Conservation (phyloP, 2,329 filamentous ascomycete species). For the Harringtonia lauricola region DNA sequence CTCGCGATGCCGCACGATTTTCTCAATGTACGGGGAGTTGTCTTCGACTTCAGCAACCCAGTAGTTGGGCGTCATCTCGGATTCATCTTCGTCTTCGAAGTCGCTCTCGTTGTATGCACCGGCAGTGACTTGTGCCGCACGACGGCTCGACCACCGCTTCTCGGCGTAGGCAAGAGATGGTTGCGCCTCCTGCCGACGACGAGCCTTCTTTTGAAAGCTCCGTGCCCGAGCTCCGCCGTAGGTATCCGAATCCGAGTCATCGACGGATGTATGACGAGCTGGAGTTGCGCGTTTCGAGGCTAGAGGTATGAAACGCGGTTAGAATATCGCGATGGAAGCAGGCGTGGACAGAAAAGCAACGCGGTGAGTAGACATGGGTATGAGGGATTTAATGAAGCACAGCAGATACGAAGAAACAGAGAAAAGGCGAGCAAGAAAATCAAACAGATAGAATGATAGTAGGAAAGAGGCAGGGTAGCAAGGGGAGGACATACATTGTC, state of each 20-base stretch:
- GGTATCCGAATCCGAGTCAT: slow-evolving; percentile 60
- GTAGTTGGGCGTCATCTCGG: slow-evolving; percentile 57
- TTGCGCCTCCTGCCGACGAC: slow-evolving; percentile 58
- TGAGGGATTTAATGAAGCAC: not conserved
- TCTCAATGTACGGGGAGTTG: slow-evolving; percentile 76
- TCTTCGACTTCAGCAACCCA: slow-evolving; percentile 62
- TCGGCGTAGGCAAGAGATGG: slow-evolving; percentile 59
- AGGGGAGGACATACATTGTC: slow-evolving; percentile 8
- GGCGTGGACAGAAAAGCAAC: slow-evolving; percentile 40
- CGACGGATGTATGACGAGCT: slow-evolving; percentile 38
- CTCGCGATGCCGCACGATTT: slow-evolving; percentile 76
- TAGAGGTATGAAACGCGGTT: slow-evolving; percentile 16
- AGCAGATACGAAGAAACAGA: slow-evolving; percentile 37
- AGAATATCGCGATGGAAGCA: not conserved
- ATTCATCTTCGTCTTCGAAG: slow-evolving; percentile 53
- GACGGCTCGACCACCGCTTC: slow-evolving; percentile 83
- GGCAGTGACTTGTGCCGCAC: slow-evolving; percentile 60
- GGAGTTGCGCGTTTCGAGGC: slow-evolving; percentile 52
- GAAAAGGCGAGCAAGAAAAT: slow-evolving; percentile 33
- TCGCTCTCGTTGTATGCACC: slow-evolving; percentile 58
- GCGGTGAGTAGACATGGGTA: slow-evolving; percentile 46
- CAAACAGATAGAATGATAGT: not conserved
- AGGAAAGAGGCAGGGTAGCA: not conserved
- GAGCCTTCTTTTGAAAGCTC: slow-evolving; percentile 63
- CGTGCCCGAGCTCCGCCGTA: slow-evolving; percentile 70